phyloP scores from a whole-genome alignment of 164 flowering plant species.

The Berberis thunbergii region DNA sequence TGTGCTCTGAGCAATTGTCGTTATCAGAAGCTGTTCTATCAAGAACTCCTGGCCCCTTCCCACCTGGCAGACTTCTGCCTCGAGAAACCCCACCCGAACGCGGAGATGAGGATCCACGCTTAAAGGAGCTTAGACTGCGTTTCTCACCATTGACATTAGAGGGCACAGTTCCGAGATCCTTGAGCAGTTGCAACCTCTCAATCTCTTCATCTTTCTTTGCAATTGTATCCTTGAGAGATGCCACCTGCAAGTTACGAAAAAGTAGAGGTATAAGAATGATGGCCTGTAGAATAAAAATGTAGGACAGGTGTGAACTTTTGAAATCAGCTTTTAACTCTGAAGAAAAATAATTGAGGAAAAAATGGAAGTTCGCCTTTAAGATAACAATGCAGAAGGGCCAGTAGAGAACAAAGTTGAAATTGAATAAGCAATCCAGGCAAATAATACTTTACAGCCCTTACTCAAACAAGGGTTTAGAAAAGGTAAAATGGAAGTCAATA shows the following conservation, averaged over 20 bases:
- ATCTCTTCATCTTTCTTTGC: conserved; percentile 87
- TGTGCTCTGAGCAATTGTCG: conserved; percentile 32
- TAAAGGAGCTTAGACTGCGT: conserved; percentile 21
- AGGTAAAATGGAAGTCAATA: no score
- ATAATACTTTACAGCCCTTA: no score
- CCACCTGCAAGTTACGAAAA: conserved; percentile 36
- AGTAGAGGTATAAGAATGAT: no score
- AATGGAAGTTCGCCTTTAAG: no score
- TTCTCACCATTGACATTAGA: conserved; percentile 26
- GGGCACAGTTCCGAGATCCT: conserved; percentile 38
- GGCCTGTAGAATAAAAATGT: no score
- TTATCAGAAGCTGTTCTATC: conserved; percentile 29
- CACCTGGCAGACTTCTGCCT: conserved; percentile 23
- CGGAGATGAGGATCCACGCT: conserved; percentile 35
- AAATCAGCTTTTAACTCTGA: no score
- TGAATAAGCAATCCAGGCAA: no score
- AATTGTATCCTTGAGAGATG: conserved; percentile 71
- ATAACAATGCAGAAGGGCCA: no score
- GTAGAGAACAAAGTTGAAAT: no score
- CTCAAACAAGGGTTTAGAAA: no score
- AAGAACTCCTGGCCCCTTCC: conserved; percentile 21
- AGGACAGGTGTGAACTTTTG: no score
- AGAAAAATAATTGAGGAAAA: no score
- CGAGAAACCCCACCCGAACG: conserved; percentile 16
- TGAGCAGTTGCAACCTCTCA: conserved; percentile 53